Base-by-base conservation (phyloP, 345 rosid genomes). In the Eucalyptus pauciflora region DNA sequence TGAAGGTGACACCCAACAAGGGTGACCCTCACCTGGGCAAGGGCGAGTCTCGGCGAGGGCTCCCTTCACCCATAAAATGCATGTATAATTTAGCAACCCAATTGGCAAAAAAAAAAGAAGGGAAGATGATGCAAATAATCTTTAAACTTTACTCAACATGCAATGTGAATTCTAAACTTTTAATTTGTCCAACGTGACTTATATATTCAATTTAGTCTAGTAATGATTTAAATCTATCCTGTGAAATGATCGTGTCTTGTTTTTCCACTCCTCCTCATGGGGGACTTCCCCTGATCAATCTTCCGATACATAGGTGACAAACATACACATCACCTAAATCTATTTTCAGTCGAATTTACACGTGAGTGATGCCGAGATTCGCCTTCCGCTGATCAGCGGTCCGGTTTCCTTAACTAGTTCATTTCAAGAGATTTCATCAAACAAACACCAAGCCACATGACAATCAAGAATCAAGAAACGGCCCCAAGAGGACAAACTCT, bases 41-140 rank as follows among this genome's bases (percentile, higher is more conserved):
- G 2, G 56, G 4, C 24, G 1, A 52, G 24, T 1, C 56, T 52
- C 2, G 0, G 4, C 0, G 0, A 52, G 24, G 25, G 5, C 58
- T 52, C 58, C 10, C 58, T 20, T 52, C 58, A 52, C 25, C 58
- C 58, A 52, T 7, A 0, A 52, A 52, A 52, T 52, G 25, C 58
- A 52, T 52, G 7, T 52, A 7, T 20, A 20, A 52, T 52, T 52
- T 52, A 7, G 58, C 2, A 0, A 52, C 58, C 24, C 58, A 52
- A 18, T 52, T 1, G 24, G 56, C 56, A 52, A 18, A 52, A 41
- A 37, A 41, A 52, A 16, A 18, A 7, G 10, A 52, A 52, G 24
- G 24, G 24, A 52, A 52, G 56, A 52, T 52, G 58, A 10, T 20
- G 58, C 1, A 52, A 52, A 52, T 52, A 52, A 20, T 52, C 0